These are phyloP conservation scores for Sclerotinia trifoliorum DNA, from an alignment of 2,329 filamentous ascomycete genomes.

Conservation along the genomic window DNA sequence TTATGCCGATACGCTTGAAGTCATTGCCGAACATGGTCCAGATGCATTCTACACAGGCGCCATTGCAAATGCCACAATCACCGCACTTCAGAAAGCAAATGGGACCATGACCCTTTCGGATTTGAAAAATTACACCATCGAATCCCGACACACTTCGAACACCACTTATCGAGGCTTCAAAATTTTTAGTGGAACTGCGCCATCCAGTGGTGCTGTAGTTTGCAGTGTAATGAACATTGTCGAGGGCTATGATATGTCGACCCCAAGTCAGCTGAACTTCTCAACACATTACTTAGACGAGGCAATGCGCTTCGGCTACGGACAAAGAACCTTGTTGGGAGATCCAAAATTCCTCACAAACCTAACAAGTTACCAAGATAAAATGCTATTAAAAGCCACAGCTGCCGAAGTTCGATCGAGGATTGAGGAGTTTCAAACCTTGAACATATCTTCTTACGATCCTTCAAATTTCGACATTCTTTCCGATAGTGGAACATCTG, in stretches of 20 bases:
- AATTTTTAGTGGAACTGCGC: slow-evolving; percentile 68
- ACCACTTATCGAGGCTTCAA: slow-evolving; percentile 69
- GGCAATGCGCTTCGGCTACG: slow-evolving; percentile 66
- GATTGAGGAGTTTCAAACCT: slow-evolving; percentile 57
- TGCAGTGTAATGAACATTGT: slow-evolving; percentile 75
- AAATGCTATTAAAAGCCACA: slow-evolving; percentile 51
- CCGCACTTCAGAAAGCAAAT: slow-evolving; percentile 63
- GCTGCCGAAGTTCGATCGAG: slow-evolving; percentile 54
- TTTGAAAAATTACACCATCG: slow-evolving; percentile 69
- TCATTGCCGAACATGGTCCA: slow-evolving; percentile 69
- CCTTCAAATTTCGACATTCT: slow-evolving; percentile 59
- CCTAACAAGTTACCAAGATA: slow-evolving; percentile 57
- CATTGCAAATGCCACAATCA: slow-evolving; percentile 72
- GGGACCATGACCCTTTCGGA: slow-evolving; percentile 87
- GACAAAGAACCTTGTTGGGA: slow-evolving; percentile 59
- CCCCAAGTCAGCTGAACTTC: slow-evolving; percentile 53
- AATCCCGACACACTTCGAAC: slow-evolving; percentile 60
- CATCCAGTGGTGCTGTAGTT: slow-evolving; percentile 74
- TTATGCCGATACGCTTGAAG: slow-evolving; percentile 76
- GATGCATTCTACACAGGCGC: slow-evolving; percentile 73
- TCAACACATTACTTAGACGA: slow-evolving; percentile 67
- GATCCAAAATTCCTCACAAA: slow-evolving; percentile 60
- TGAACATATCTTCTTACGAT: slow-evolving; percentile 61
- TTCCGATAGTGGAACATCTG: slow-evolving; percentile 50
- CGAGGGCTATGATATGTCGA: slow-evolving; percentile 67